Evolutionary conservation across 2,329 filamentous ascomycete species (phyloP), one percentile per base, ranked within the genome.

Genomic region (Fusarium domesticum): DNA sequence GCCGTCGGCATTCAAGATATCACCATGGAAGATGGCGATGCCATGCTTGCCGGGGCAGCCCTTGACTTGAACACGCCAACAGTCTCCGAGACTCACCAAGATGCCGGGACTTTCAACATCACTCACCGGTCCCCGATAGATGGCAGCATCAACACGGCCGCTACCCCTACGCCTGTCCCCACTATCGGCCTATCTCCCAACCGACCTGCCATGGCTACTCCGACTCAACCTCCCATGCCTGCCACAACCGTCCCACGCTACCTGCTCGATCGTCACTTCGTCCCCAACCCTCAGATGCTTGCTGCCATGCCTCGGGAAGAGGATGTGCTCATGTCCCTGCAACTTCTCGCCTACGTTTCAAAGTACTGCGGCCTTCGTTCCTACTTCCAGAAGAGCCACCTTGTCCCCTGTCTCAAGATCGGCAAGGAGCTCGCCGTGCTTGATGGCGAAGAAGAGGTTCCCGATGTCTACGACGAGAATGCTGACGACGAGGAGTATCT

Each of bases 281-380:
- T 82, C 30, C 81, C 87, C 18, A 80, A 82, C 60, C 80, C 85
- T 14, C 84, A 85, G 56, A 84, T 95, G 58, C 73, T 96, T 23
- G 88, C 91, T 19, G 86, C 90, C 10, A 95, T 97, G 87, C 93
- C 93, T 8, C 83, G 93, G 39, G 93, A 98, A 59, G 93, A 98
- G 67, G 93, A 98, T 61, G 93, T 98, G 3, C 76, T 98, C 52
- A 96, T 98, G 92, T 96, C 93, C 6, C 77, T 98, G 30, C 93
- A 98, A 68, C 80, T 98, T 16, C 79, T 98, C 35, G 93, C 93
- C 14, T 98, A 98, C 65, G 92, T 98, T 44, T 96, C 91, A 18
- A 98, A 98, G 68, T 98, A 98, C 70, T 97, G 93, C 75, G 95
- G 95, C 59, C 80, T 98, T 20, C 83, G 93, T 15, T 85, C 89